phyloP scores from a whole-genome alignment of 805 yeast genomes.

The Starmerella tilneyi region DNA sequence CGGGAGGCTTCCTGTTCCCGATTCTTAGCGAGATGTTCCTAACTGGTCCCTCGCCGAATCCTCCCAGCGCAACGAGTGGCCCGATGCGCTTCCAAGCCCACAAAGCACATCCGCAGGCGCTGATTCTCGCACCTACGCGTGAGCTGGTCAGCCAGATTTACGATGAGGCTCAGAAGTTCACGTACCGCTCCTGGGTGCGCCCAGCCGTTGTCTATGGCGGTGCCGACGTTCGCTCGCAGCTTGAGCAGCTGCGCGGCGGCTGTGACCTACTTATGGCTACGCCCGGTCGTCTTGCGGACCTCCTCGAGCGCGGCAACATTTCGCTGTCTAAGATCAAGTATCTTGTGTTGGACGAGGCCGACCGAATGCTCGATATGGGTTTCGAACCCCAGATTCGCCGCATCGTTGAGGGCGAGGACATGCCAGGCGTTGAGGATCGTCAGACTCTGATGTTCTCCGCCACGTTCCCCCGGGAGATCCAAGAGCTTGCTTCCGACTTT shows the following conservation, averaged over 20 bases:
- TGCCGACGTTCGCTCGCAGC: constrained; percentile 82
- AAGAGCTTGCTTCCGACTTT: constrained; percentile 93
- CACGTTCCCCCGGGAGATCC: constrained; percentile 97
- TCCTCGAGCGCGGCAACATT: constrained; percentile 88
- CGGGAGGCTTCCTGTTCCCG: constrained; percentile 99
- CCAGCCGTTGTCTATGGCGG: constrained; percentile 98
- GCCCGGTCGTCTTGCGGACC: constrained; percentile 96
- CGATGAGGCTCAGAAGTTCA: constrained; percentile 90
- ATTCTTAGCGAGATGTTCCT: constrained; percentile 83
- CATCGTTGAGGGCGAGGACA: constrained; percentile 94
- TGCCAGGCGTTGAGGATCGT: constrained; percentile 85
- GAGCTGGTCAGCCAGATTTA: constrained; percentile 94
- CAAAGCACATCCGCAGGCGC: constrained; percentile 88
- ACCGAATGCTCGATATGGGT: constrained; percentile 99
- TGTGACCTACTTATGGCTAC: constrained; percentile 96
- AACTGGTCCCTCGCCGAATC: constrained; percentile 58
- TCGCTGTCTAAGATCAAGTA: constrained; percentile 83
- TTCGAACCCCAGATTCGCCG: constrained; percentile 99
- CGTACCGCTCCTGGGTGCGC: constrained; percentile 96
- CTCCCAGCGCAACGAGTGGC: constrained; percentile 11
- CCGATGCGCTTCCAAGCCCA: constrained; percentile 33
- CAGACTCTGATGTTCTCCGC: constrained; percentile 98
- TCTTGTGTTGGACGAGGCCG: constrained; percentile 98
- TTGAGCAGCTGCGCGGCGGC: constrained; percentile 81
- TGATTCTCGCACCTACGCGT: constrained; percentile 97